Conservation (phyloP, 2,329 filamentous ascomycete species). For the Pseudogymnoascus destructans region DNA sequence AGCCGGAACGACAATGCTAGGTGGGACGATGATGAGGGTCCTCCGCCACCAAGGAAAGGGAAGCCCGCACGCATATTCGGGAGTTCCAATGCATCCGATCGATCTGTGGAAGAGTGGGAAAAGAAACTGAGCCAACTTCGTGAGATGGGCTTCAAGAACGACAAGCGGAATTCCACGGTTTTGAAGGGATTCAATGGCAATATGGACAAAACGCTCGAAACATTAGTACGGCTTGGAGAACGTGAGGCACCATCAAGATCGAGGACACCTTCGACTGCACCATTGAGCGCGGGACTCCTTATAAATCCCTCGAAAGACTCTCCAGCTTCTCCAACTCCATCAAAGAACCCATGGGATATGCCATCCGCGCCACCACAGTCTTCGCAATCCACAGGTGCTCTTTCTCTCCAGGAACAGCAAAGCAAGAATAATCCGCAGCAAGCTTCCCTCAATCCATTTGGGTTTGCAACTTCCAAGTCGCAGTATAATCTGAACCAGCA, state of each 20-base stretch:
- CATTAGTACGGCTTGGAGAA: conserved; percentile 71
- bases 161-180: conserved; percentile 66
- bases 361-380: conserved; percentile 43
- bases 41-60: conserved; percentile 20
- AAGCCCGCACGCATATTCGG: conserved; percentile 61
- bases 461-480: conserved; percentile 32
- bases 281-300: conserved; percentile 21
- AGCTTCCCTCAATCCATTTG: conserved; percentile 41
- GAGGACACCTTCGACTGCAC: conserved; percentile 38
- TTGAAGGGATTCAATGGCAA: conserved; percentile 76
- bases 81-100: conserved; percentile 45
- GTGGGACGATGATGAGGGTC: conserved; percentile 17
- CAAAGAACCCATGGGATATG: conserved; percentile 57
- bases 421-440: conserved; percentile 22
- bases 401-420: conserved; percentile 45
- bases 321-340: conserved; percentile 23
- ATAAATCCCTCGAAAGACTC: conserved; percentile 20
- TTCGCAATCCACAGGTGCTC: conserved; percentile 49
- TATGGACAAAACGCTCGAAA: conserved; percentile 73
- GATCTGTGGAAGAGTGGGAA: conserved; percentile 41
- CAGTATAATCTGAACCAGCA: conserved; percentile 30
- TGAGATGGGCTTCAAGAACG: conserved; percentile 87
- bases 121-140: conserved; percentile 63
- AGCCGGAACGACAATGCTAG: conserved; percentile 24
- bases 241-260: conserved; percentile 36